phyloP scores from a whole-genome alignment of 306 rosid species.

The Bauhinia variegata region DNA sequence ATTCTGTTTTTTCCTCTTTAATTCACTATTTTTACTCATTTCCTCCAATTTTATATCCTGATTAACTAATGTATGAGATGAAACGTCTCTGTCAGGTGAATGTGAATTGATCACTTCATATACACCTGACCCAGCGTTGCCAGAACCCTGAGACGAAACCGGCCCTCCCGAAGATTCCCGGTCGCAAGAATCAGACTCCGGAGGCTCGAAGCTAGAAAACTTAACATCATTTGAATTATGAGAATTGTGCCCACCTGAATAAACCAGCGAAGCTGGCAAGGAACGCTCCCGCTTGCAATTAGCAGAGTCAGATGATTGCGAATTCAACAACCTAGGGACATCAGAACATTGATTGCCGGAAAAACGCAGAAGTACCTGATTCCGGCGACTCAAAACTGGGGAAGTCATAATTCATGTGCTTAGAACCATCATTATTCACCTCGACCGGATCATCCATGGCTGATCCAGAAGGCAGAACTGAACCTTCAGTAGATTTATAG shows the following conservation, averaged over 20 bases:
- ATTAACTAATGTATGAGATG: slow-evolving; percentile 40
- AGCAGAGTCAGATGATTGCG: slow-evolving; percentile 38
- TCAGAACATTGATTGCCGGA: slow-evolving; percentile 36
- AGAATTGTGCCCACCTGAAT: slow-evolving; percentile 35
- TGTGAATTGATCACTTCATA: slow-evolving; percentile 50
- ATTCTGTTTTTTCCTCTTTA: slow-evolving; percentile 72
- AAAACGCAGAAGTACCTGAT: slow-evolving; percentile 43
- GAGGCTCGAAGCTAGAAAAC: slow-evolving; percentile 30
- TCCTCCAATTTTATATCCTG: slow-evolving; percentile 64
- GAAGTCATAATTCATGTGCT: neutral
- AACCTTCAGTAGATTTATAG: slow-evolving; percentile 27
- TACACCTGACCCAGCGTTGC: slow-evolving; percentile 55
- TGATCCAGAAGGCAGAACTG: slow-evolving; percentile 5
- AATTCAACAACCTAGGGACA: slow-evolving; percentile 52
- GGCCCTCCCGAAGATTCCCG: slow-evolving; percentile 54
- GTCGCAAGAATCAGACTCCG: slow-evolving; percentile 40
- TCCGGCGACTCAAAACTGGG: slow-evolving; percentile 44
- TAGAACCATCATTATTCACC: neutral
- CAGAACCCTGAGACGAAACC: slow-evolving; percentile 77
- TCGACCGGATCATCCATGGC: neutral
- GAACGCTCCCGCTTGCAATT: slow-evolving; percentile 30
- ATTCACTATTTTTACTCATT: slow-evolving; percentile 41
- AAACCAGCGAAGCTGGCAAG: slow-evolving; percentile 3
- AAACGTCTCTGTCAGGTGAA: slow-evolving; percentile 51
- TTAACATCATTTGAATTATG: slow-evolving; percentile 21